Evolutionary conservation across 208 protist genomes (phyloP), one percentile per base, ranked within the genome.

Genomic region (Trypanosoma melophagium): DNA sequence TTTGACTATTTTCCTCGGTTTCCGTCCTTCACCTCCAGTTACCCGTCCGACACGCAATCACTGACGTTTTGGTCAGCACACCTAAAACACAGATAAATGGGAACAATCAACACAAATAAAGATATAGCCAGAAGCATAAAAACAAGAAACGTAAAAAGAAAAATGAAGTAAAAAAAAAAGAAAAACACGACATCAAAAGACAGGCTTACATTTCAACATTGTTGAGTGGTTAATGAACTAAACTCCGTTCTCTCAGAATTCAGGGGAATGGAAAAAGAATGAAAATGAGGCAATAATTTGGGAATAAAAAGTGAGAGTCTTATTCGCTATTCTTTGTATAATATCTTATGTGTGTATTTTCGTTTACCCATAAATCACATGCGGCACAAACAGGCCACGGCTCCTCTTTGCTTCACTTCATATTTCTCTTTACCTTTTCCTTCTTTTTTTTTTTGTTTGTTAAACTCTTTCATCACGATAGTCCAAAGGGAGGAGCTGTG

Each of bases 141-240:
- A 71, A 28, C 10, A 21, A 16, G 22, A 50, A 45, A 54, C 74
- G 17, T 21, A 67, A 60, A 72, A 55, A 62, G 13, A 76, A 66
- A n/a, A 63, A 72, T 62, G 9, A 61, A 45, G 52, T 58, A 19
- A 54, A 35, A 1, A 49, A 60, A 12, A 55, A n/a, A 64, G 24
- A 54, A 45, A 69, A 69, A 63, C 45, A 57, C 8, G 3, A 0
- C 38, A 24, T n/a, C n/a, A 69, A 42, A 52, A 61, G 31, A 31
- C 52, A 22, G n/a, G 52, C 7, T 50, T 62, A 52, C n/a, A 17
- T 40, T 35, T 66, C 0, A 3, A 55, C 24, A 55, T 55, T 21
- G 1, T 35, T 55, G 5, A 35, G 28, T 35, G 28, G 28, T 35
- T 5, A 35, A 35, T 7, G 28, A 35, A 35, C 28, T 35, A 35